A percentile compares a stretch with the other conserved stretches of the same genome.
phyloP scores from a whole-genome alignment of 306 rosid genomes.

The Acacia acuminata region DNA sequence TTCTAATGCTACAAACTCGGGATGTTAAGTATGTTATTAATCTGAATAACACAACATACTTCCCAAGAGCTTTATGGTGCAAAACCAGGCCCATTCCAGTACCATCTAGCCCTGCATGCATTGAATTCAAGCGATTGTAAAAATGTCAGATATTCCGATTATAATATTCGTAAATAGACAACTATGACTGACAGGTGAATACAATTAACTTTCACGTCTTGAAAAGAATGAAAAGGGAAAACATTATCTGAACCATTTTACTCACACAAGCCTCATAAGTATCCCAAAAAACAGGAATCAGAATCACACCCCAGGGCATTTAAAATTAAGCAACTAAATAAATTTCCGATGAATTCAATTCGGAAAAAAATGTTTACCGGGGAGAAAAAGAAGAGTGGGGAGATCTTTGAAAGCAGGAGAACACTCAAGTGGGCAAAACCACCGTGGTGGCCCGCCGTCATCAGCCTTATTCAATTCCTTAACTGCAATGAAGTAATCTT shows the following conservation, averaged over 20 bases:
- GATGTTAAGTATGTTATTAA: not conserved
- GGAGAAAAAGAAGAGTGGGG: slow-evolving; percentile 77
- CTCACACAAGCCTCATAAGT: not conserved
- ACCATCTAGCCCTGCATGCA: slow-evolving; percentile 77
- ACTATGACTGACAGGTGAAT: not conserved
- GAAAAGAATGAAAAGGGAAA: slow-evolving; percentile 8
- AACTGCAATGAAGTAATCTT: slow-evolving; percentile 65
- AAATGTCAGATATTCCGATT: not conserved
- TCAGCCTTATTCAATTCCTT: slow-evolving; percentile 55
- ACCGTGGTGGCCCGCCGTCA: slow-evolving; percentile 90
- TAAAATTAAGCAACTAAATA: not conserved
- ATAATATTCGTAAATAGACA: not conserved
- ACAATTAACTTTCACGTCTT: not conserved
- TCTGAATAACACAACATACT: slow-evolving; percentile 49
- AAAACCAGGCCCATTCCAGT: slow-evolving; percentile 86
- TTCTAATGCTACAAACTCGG: slow-evolving; percentile 2
- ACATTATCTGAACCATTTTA: not conserved
- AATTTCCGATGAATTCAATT: not conserved
- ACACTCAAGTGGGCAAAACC: slow-evolving; percentile 77
- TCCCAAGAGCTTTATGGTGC: slow-evolving; percentile 95
- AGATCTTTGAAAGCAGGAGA: slow-evolving; percentile 43
- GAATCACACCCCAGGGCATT: not conserved
- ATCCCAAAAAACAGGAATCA: not conserved
- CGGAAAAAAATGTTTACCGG: slow-evolving; percentile 55
- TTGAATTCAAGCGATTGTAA: slow-evolving; percentile 28